Evolutionary conservation across 192 early-diverging fungal genomes (phyloP).

Genomic region (Coemansia sp.): DNA sequence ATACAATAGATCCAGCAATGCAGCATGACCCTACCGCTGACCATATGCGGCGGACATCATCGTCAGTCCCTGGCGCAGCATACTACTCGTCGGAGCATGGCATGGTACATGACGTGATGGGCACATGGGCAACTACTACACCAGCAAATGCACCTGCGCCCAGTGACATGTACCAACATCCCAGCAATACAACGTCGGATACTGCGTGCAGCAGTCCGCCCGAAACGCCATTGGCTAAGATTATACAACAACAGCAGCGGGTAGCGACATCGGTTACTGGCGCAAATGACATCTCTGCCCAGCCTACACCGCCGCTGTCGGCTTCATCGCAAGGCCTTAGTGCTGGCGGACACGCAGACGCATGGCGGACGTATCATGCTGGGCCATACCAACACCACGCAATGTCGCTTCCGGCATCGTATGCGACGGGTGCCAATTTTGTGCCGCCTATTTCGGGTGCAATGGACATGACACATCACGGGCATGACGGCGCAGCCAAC

Average conservation of each 20-base stretch:
- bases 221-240: slow-evolving; percentile 46
- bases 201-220: slow-evolving; percentile 47
- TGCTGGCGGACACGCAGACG: slow-evolving; percentile 14
- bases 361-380: slow-evolving; percentile 30
- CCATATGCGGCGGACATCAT: too few relatives aligned
- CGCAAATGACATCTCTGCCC: slow-evolving; percentile 13
- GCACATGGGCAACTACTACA: slow-evolving; percentile 14
- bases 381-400: slow-evolving; percentile 8
- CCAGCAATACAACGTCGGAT: slow-evolving; percentile 14
- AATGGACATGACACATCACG: slow-evolving; percentile 22
- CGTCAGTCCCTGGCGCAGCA: not conserved
- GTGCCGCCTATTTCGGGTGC: slow-evolving; percentile 30
- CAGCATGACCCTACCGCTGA: not conserved
- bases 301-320: slow-evolving; percentile 48
- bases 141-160: not conserved
- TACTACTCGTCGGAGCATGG: slow-evolving; percentile 2
- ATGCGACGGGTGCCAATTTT: slow-evolving; percentile 25
- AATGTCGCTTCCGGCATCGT: slow-evolving; percentile 16
- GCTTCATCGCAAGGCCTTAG: slow-evolving; percentile 34
- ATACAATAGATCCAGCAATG: not conserved
- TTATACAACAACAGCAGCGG: slow-evolving; percentile 41
- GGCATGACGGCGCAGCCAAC: slow-evolving; percentile 15
- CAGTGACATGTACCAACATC: slow-evolving; percentile 8
- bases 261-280: slow-evolving; percentile 3
- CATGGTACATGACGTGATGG: slow-evolving; percentile 9